These are phyloP conservation scores for Zoysia japonica DNA, from an alignment of 176 grass and related monocot genomes.

Conservation along the genomic window DNA sequence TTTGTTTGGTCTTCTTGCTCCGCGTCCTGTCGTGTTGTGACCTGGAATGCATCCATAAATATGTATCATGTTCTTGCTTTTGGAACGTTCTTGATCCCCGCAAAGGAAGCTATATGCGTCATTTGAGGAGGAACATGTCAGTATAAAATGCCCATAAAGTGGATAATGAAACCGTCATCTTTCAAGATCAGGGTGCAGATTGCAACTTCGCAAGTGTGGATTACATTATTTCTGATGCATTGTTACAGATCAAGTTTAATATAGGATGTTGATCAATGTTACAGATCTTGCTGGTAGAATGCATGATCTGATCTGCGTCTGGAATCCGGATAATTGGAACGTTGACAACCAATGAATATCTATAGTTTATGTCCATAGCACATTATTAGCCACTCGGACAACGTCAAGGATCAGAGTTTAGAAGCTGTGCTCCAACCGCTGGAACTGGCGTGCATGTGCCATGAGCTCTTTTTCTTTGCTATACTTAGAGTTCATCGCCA, in stretches of 20 bases:
- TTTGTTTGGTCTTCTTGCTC: constrained; percentile 26
- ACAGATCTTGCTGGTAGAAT: neutral
- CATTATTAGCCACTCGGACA: constrained; percentile 9
- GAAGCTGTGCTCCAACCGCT: constrained; percentile 4
- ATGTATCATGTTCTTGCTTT: constrained; percentile 16
- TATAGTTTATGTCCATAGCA: neutral
- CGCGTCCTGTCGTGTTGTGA: constrained; percentile 11
- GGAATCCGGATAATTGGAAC: constrained; percentile 23
- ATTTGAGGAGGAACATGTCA: neutral
- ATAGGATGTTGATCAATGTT: constrained; percentile 7
- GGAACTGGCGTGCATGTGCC: neutral
- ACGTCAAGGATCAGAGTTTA: constrained; percentile 17
- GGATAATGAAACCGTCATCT: neutral
- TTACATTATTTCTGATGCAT: neutral
- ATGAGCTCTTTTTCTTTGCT: neutral
- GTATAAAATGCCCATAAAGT: neutral
- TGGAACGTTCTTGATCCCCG: neutral
- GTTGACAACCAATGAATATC: constrained; percentile 1
- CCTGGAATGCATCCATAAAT: constrained; percentile 25
- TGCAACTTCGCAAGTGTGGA: neutral
- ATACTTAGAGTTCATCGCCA: neutral
- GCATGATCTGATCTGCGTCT: constrained; percentile 22
- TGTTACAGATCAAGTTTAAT: constrained; percentile 8
- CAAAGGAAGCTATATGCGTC: neutral
- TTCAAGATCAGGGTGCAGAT: neutral